Evolutionary conservation across 805 yeast species (phyloP).

Genomic region (Hanseniaspora jakobsenii): DNA sequence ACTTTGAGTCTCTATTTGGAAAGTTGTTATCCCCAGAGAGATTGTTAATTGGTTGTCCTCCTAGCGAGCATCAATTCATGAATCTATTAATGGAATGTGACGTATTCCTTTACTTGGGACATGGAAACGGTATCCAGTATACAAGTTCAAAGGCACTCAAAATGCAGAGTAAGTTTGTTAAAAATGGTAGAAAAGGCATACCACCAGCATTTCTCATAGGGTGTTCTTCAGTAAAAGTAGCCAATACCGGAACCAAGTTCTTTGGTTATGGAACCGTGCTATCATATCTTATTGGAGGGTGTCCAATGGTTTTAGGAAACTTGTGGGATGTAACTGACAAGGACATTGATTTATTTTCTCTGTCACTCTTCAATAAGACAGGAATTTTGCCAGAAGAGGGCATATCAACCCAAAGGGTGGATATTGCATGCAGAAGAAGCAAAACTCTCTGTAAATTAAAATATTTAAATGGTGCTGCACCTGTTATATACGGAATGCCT

Average conservation of each 20-base stretch:
- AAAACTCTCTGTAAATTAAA: constrained; percentile 57
- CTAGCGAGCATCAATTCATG: constrained; percentile 39
- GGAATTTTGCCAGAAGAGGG: constrained; percentile 36
- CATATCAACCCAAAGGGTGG: constrained; percentile 17
- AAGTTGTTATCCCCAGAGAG: constrained; percentile 35
- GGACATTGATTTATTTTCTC: constrained; percentile 74
- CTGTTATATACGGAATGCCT: constrained; percentile 83
- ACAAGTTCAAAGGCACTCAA: constrained; percentile 35
- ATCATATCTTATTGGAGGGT: constrained; percentile 66
- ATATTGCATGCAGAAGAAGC: constrained; percentile 41
- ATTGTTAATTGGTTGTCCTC: constrained; percentile 35
- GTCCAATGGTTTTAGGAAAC: constrained; percentile 73
- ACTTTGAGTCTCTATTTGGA: constrained; percentile 33
- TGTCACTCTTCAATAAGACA: constrained; percentile 50
- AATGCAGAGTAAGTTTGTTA: too few species aligned
- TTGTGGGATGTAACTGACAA: constrained; percentile 97
- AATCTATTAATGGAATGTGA: constrained; percentile 33
- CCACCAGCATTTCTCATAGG: constrained; percentile 69
- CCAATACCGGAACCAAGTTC: constrained; percentile 39
- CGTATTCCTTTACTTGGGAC: constrained; percentile 74
- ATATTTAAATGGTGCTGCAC: constrained; percentile 84
- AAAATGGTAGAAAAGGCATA: constrained; percentile 24
- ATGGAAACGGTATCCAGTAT: constrained; percentile 91
- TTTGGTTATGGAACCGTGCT: constrained; percentile 68
- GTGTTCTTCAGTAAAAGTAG: constrained; percentile 73